Evolutionary conservation across 768 basidiomycete genomes (phyloP).

Genomic region (Pleurotus cornucopiae): DNA sequence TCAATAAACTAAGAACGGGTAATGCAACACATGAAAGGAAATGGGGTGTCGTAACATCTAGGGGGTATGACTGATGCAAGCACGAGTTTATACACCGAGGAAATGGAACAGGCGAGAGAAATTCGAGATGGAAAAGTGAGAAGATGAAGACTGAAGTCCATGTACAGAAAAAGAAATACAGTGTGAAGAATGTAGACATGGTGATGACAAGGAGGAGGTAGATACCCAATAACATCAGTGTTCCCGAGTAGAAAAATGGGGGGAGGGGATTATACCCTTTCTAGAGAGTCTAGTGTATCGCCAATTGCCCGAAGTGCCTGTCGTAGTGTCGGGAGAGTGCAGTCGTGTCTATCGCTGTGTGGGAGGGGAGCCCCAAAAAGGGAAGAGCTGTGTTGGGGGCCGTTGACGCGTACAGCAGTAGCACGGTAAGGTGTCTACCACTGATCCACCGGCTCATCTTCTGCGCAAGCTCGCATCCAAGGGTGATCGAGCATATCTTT

Average conservation of each 20-base stretch:
- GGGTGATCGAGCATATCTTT: slow-evolving; percentile 69
- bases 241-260: not conserved
- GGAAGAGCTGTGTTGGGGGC: not conserved
- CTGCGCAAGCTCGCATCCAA: slow-evolving; percentile 49
- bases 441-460: slow-evolving; percentile 11
- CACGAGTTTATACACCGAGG: not conserved
- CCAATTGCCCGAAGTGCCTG: not conserved
- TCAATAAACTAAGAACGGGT: slow-evolving; percentile 1
- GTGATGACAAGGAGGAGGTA: not conserved
- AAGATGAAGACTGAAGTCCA: not conserved
- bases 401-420: not conserved
- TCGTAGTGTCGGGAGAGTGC: not conserved
- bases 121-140: not conserved
- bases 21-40: not conserved
- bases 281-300: not conserved
- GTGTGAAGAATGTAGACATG: not conserved
- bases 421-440: not conserved
- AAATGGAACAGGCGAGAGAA: not conserved
- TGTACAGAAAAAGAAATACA: not conserved
- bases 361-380: no score
- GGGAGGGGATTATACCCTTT: slow-evolving; percentile 1
- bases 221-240: slow-evolving; percentile 9
- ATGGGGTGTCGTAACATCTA: not conserved
- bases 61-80: slow-evolving; percentile 6
- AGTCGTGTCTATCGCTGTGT: no score